Percentiles rank a stretch among this genome's conserved stretches.
Evolutionary conservation across 345 rosid species (phyloP).

Genomic region (Raphanus raphanistrum): DNA sequence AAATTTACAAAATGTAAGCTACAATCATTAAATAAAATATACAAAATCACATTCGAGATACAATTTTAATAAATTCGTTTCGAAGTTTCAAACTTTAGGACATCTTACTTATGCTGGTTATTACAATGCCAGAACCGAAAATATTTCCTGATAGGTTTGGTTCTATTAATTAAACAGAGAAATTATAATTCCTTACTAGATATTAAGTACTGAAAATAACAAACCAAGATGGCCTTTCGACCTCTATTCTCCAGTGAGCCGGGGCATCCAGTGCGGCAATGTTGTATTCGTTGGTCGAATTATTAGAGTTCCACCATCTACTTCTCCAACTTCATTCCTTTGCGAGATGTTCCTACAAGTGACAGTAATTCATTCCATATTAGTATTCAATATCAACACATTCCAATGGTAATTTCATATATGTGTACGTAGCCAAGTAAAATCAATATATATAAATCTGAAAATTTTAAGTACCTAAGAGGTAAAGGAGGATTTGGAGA

Average conservation of each 20-base stretch:
- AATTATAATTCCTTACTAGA: conserved; percentile 14
- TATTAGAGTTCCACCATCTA: background rate
- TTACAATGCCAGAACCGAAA: background rate
- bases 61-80: background rate
- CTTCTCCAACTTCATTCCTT: conserved; percentile 12
- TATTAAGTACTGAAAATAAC: conserved; percentile 2
- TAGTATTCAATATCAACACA: background rate
- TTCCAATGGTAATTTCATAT: background rate
- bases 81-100: background rate
- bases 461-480: conserved; percentile 44
- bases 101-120: background rate
- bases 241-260: conserved; percentile 15
- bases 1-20: background rate
- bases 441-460: background rate
- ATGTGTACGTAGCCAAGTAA: background rate
- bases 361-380: background rate
- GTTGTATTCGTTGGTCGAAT: conserved; percentile 7
- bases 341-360: conserved; percentile 16
- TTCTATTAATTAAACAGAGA: background rate
- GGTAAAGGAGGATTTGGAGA: conserved; percentile 44
- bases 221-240: background rate
- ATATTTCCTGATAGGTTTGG: background rate
- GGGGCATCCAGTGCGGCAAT: conserved; percentile 39
- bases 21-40: background rate
- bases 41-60: conserved; percentile 12